Evolutionary conservation across 1,284 basidiomycete genomes (phyloP), one percentile per base, ranked within the genome.

Genomic region (Cerrena zonata): DNA sequence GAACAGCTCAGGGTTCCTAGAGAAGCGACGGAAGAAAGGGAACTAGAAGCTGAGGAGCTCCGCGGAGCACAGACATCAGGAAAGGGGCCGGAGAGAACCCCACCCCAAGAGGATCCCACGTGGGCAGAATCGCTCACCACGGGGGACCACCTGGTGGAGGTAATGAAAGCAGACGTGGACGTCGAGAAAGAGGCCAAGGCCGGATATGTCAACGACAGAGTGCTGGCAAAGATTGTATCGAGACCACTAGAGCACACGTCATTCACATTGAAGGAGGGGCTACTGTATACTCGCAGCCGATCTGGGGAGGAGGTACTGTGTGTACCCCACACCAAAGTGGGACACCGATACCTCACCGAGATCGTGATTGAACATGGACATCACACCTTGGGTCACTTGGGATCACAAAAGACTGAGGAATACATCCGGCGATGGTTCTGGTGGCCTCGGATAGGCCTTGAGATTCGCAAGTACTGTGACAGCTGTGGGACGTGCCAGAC

Each of bases 391-490:
- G 63, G 65, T 0, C 67, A 70, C 47, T 53, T 58, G 11, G 65
- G 65, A 0, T 1, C 48, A 0, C n/a, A n/a, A n/a, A n/a, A n/a
- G n/a, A n/a, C n/a, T n/a, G n/a, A n/a, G n/a, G n/a, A n/a, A n/a
- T n/a, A 67, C 46, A 4, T 68, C 0, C 52, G 60, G 13, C 46
- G 53, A 4, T 66, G 58, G 58, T 68, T 60, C 45, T 72, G 69
- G 69, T 72, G 69, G 69, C 64, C 63, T 0, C 43, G 34, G 2
- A 56, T 70, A 2, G 57, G 53, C 2, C n/a, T 34, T 4, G 48
- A 58, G n/a, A 44, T 54, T 4, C 42, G 52, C 1, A 45, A 22
- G 3, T 67, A 61, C 51, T 66, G 65, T 44, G 41, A 46, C 2
- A 52, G 53, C 0, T 41, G 1, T n/a, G n/a, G n/a, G n/a, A n/a